Conservation (phyloP, 352 stramenopile species). For the Phytophthora tentaculata region DNA sequence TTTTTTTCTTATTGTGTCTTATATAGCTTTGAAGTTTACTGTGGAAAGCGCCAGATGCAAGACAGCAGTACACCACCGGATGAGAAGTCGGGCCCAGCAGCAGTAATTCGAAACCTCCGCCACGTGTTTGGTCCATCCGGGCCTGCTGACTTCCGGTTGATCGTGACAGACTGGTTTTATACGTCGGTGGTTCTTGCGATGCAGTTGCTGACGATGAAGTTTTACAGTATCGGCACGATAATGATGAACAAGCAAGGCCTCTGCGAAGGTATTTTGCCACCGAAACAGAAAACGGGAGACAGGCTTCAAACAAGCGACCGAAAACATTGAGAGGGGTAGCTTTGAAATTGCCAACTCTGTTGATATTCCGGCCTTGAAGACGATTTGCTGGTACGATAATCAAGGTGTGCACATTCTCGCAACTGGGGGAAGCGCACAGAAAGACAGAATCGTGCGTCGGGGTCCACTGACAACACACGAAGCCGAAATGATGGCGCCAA, state of each 20-base stretch:
- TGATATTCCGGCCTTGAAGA: neutral
- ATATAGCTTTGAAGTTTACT: neutral
- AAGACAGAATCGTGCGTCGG: neutral
- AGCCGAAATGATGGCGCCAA: neutral
- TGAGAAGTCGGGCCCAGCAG: neutral
- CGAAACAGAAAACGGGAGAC: neutral
- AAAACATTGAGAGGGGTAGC: neutral
- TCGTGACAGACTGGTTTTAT: neutral
- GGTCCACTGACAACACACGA: neutral
- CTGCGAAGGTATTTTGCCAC: neutral
- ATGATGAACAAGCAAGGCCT: neutral
- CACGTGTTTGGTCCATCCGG: neutral
- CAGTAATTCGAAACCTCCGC: neutral
- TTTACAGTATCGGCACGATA: neutral
- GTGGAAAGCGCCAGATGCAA: neutral
- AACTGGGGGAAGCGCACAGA: neutral
- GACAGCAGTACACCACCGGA: neutral
- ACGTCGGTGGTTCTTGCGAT: neutral
- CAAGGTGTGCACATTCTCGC: neutral
- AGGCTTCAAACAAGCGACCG: neutral
- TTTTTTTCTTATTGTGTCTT: neutral
- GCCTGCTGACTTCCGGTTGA: neutral
- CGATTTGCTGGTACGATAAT: neutral
- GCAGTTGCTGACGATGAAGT: neutral
- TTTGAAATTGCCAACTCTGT: neutral